Base-by-base conservation (phyloP, 805 yeast genomes). In the Kazachstania kunashirensis region DNA sequence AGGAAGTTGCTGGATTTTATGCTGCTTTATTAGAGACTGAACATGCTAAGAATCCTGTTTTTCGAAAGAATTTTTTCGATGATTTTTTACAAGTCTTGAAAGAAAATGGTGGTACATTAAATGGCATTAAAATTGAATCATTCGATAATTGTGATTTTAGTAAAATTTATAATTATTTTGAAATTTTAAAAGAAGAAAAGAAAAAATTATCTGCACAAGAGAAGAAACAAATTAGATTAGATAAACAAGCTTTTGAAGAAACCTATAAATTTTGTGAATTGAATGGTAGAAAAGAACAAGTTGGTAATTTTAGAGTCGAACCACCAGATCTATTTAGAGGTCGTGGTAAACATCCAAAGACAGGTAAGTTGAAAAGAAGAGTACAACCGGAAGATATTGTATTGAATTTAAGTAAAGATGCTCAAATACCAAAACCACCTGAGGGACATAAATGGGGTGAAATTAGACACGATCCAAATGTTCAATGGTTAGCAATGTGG, bases 401-500 rank as follows among this genome's bases (percentile, higher is more conserved):
- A 0, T 63, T 89, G 42, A 89, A 89, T 56, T 65, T 89, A 42
- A 79, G 95, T 39, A 68, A 70, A 46, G 84, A 71, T 14, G 82
- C 79, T 0, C 67, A 71, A 14, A 65, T 85, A 2, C 97, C 98
- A 2, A 68, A 66, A 4, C 82, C 96, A 1, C 96, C 96, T 2
- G 73, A 62, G 10, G 96, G 96, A 2, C 96, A 85, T 50, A 46
- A 66, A 29, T 89, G 98, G 98, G 95, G 83, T 12, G 95, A 84
- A 47, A 69, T 89, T 18, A 72, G 71, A 46, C 94, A 88, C 56
- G 96, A 89, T 56, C 80, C 81, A 48, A 79, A 86, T 0, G 96
- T 88, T 19, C 77, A 89, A 10, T 89, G 98, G 98, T 67, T 89
- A 37, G 97, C 96, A 0, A 86, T 80, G 83, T 89, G 96, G 96